Evolutionary conservation across 1,139 yeast genomes (phyloP), one percentile per base, ranked within the genome.

Genomic region (Nadsonia starkeyi-henricii): DNA sequence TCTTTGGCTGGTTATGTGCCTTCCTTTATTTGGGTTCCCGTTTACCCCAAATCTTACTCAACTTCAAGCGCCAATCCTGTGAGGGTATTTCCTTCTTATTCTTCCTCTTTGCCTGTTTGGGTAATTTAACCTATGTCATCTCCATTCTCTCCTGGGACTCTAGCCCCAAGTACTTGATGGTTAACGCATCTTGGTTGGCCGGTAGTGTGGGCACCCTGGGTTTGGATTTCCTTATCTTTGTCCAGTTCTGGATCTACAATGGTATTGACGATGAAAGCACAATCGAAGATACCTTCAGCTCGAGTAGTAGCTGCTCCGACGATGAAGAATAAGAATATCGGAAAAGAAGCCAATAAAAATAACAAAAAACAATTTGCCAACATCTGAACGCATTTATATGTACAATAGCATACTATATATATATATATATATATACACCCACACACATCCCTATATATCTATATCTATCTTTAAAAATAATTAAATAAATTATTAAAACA

Each of bases 1-100:
- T 77, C 42, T 85, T 86, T 64, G 97, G 97, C 23, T 89, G 95
- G 85, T 67, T 86, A 49, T 86, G 96, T 68, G 96, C 97, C 1
- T 65, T 72, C 1, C 72, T 89, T 45, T 89, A 89, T 62, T 68
- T 89, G 55, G 95, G 96, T 1, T 86, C 96, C 17, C 72, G 97
- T 56, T 66, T 89, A 21, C 97, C 97, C 1, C 97, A 89, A 66
- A 85, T 89, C 52, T 64, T 85, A 51, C 73, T 89, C 53, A 89
- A 89, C 66, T 85, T 72, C 61, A 72, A 80, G 62, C 74, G 96
- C 58, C 86, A 86, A 66, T 83, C 94, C 1, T 85, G 95, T 60
- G 96, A 88, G 52, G 97, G 97, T 28, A 83, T 89, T 48, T 83
- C 95, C 26, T 86, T 89, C 62, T 72, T 89, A 73, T 89, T 89